phyloP scores from a whole-genome alignment of 78 protist species.

The Dictyostelium citrinum region DNA sequence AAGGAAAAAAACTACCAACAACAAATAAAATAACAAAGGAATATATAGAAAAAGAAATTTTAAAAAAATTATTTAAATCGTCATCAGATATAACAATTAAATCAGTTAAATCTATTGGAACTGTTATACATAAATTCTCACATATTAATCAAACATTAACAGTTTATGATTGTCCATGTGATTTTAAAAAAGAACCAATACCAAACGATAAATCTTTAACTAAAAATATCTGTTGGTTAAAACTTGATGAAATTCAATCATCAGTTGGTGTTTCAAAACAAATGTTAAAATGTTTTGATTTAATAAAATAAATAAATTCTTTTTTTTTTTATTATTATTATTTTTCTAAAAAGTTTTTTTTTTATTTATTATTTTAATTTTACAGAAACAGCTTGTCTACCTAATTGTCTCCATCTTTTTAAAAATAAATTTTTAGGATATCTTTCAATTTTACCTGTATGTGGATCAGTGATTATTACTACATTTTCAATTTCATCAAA shows the following conservation, averaged over 20 bases:
- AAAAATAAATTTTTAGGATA: constrained; percentile 31
- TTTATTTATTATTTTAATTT: background rate
- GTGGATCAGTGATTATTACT: constrained; percentile 26
- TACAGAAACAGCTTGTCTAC: constrained; percentile 61
- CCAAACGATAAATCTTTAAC: background rate
- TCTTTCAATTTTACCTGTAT: constrained; percentile 52
- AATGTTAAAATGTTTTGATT: constrained; percentile 65
- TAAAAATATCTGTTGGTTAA: constrained; percentile 24
- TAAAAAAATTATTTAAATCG: background rate
- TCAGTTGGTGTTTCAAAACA: constrained; percentile 43
- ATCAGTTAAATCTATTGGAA: background rate
- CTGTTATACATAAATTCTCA: constrained; percentile 41
- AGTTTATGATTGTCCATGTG: background rate
- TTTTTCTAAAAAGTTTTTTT: background rate
- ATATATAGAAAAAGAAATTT: background rate
- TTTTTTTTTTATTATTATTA: background rate
- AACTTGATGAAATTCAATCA: background rate
- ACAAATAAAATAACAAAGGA: background rate
- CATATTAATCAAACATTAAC: constrained; percentile 58
- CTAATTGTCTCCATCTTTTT: constrained; percentile 74
- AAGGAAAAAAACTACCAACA: background rate
- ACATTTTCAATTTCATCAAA: background rate
- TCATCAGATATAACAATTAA: background rate
- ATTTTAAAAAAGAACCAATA: background rate
- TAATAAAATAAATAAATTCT: constrained; percentile 16